These are phyloP conservation scores for Sphaerobolus stellatus DNA, from an alignment of 1,284 basidiomycete species.

Conservation along the genomic window DNA sequence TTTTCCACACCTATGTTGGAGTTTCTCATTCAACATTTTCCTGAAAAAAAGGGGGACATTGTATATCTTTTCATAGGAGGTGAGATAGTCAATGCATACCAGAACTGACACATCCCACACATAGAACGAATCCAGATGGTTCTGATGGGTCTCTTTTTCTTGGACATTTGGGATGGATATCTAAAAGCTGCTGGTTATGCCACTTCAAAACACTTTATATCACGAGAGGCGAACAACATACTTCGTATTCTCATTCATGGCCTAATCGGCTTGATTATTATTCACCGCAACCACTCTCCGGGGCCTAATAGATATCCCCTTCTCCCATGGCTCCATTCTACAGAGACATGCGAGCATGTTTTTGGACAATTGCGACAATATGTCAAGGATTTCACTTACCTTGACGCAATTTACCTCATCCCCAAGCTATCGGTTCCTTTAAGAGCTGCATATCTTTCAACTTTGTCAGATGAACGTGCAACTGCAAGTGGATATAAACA, in stretches of 20 bases:
- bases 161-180: slow-evolving; percentile 33
- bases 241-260: slow-evolving; percentile 30
- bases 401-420: slow-evolving; percentile 34
- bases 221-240: slow-evolving; percentile 35
- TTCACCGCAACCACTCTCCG: slow-evolving; percentile 34
- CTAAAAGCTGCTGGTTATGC: slow-evolving; percentile 25
- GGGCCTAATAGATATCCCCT: slow-evolving; percentile 23
- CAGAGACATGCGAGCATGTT: slow-evolving; percentile 36
- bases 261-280: slow-evolving; percentile 28
- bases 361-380: slow-evolving; percentile 35
- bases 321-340: slow-evolving; percentile 40
- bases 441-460: slow-evolving; percentile 12
- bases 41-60: slow-evolving; percentile 18
- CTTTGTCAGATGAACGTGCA: slow-evolving; percentile 2
- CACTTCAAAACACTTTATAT: slow-evolving; percentile 28
- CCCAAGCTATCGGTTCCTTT: slow-evolving; percentile 25
- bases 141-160: slow-evolving; percentile 34
- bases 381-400: slow-evolving; percentile 35
- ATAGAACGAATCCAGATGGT: slow-evolving; percentile 34
- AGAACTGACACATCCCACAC: slow-evolving; percentile 32
- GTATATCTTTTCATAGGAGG: slow-evolving; percentile 36
- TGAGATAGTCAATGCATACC: slow-evolving; percentile 37
- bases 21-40: slow-evolving; percentile 19
- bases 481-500: slow-evolving; percentile 18
- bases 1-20: slow-evolving; percentile 32